phyloP scores from a whole-genome alignment of 192 early-diverging fungal species.

The Gorgonomyces haynaldii region DNA sequence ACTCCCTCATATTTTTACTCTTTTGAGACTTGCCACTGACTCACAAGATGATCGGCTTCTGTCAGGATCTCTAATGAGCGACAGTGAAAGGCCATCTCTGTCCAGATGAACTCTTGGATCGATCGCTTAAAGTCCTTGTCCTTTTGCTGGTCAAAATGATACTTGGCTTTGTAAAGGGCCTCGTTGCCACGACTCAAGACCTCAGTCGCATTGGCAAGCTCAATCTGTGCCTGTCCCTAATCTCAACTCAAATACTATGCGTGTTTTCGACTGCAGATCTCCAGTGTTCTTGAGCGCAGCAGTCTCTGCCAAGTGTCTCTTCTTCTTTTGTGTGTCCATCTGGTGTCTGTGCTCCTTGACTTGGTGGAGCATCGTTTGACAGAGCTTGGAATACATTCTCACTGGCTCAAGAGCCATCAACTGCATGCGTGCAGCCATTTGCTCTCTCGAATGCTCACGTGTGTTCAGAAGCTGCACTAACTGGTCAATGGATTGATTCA shows the following conservation, averaged over 20 bases:
- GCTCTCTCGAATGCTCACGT: too few relatives aligned
- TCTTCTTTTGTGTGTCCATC: background rate
- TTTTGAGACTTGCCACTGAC: slow-evolving; percentile 1
- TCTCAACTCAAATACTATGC: background rate
- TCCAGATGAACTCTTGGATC: background rate
- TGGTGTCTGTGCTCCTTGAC: background rate
- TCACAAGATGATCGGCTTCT: background rate
- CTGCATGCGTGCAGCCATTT: too few relatives aligned
- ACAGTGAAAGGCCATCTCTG: background rate
- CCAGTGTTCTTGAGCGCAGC: background rate
- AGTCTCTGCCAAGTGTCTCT: background rate
- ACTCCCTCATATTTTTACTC: too few relatives aligned
- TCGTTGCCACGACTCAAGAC: slow-evolving; percentile 13
- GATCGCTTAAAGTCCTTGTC: slow-evolving; percentile 11
- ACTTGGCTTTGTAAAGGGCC: slow-evolving; percentile 14
- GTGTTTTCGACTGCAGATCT: background rate
- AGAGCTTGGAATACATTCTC: too few relatives aligned
- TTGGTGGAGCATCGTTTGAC: too few relatives aligned
- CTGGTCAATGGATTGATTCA: too few relatives aligned
- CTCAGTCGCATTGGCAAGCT: slow-evolving; percentile 20
- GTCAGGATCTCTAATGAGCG: background rate
- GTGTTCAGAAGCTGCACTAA: too few relatives aligned
- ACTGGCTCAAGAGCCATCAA: too few relatives aligned
- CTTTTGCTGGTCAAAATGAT: slow-evolving; percentile 22
- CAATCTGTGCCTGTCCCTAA: slow-evolving; percentile 18